phyloP scores from a whole-genome alignment of 2,329 filamentous ascomycete species.

The Cercospora canescens region DNA sequence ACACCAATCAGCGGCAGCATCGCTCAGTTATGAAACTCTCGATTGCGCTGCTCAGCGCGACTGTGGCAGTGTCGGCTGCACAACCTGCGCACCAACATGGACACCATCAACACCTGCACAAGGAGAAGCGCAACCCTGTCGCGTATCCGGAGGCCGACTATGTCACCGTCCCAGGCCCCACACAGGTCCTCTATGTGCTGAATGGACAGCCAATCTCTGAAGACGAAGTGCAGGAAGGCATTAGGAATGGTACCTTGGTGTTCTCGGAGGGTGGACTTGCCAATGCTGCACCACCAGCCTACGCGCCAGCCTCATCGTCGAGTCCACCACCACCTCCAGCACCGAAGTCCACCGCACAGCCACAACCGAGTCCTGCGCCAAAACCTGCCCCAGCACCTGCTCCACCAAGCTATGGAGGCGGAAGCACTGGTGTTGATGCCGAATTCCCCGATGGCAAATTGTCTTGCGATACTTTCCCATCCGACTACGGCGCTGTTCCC shows the following conservation, averaged over 20 bases:
- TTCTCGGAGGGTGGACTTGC: slow-evolving; percentile 55
- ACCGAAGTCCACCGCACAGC: slow-evolving; percentile 11
- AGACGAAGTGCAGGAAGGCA: slow-evolving; percentile 68
- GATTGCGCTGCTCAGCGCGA: slow-evolving; percentile 37
- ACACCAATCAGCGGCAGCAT: slow-evolving; percentile 13
- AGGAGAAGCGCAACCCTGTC: slow-evolving; percentile 53
- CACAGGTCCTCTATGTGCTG: slow-evolving; percentile 70
- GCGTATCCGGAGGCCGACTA: slow-evolving; percentile 43
- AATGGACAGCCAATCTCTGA: slow-evolving; percentile 63
- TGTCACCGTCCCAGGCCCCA: slow-evolving; percentile 60
- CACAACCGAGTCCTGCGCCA: slow-evolving; percentile 9
- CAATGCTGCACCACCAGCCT: slow-evolving; percentile 32
- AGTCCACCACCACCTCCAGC: slow-evolving; percentile 29
- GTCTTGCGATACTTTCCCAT: slow-evolving; percentile 72
- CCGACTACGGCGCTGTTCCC: slow-evolving; percentile 73
- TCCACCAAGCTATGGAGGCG: slow-evolving; percentile 16
- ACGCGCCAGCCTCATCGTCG: slow-evolving; percentile 29
- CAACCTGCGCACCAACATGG: slow-evolving; percentile 58
- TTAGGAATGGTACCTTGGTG: slow-evolving; percentile 64
- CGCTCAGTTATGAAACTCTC: slow-evolving; percentile 38
- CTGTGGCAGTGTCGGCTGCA: slow-evolving; percentile 52
- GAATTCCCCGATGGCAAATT: slow-evolving; percentile 76
- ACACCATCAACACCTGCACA: slow-evolving; percentile 59
- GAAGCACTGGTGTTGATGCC: slow-evolving; percentile 58
- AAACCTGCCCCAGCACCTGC: slow-evolving; percentile 21